These are phyloP conservation scores for Saturnispora dispora DNA, from an alignment of 805 yeast species.

Conservation along the genomic window DNA sequence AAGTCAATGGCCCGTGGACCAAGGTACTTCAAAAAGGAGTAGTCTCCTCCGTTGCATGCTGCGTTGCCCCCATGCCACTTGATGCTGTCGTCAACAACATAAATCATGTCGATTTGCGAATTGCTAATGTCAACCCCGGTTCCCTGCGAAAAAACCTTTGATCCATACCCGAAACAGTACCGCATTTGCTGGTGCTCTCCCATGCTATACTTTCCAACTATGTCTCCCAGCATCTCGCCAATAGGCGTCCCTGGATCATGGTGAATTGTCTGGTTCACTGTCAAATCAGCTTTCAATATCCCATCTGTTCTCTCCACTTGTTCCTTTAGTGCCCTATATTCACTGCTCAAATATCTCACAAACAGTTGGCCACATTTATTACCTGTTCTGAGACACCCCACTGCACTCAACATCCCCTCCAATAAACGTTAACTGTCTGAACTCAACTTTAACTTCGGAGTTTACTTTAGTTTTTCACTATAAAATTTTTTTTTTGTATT, in stretches of 20 bases:
- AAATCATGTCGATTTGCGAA: constrained; percentile 79
- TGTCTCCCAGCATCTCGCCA: background rate
- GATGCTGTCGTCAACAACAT: constrained; percentile 65
- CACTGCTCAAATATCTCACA: background rate
- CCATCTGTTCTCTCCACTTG: background rate
- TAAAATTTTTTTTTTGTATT: background rate
- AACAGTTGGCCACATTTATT: background rate
- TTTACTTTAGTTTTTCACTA: background rate
- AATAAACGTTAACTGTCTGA: background rate
- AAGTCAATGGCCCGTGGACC: constrained; percentile 51
- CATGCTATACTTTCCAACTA: background rate
- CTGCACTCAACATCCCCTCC: background rate
- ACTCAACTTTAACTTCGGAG: background rate
- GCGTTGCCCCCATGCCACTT: constrained; percentile 74
- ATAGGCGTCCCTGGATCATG: constrained; percentile 2
- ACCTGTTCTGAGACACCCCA: background rate
- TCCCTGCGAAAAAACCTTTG: constrained; percentile 83
- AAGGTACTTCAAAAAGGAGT: constrained; percentile 54
- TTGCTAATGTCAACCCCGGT: constrained; percentile 25
- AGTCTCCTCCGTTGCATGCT: constrained; percentile 60
- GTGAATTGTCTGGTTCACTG: constrained; percentile 3
- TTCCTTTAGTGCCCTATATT: background rate
- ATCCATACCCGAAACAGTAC: constrained; percentile 88
- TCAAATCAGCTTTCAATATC: background rate
- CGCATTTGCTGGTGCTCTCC: constrained; percentile 14